Evolutionary conservation across 441 rosid species (phyloP), one percentile per base, ranked within the genome.

Genomic region (Raphanus hybrid): DNA sequence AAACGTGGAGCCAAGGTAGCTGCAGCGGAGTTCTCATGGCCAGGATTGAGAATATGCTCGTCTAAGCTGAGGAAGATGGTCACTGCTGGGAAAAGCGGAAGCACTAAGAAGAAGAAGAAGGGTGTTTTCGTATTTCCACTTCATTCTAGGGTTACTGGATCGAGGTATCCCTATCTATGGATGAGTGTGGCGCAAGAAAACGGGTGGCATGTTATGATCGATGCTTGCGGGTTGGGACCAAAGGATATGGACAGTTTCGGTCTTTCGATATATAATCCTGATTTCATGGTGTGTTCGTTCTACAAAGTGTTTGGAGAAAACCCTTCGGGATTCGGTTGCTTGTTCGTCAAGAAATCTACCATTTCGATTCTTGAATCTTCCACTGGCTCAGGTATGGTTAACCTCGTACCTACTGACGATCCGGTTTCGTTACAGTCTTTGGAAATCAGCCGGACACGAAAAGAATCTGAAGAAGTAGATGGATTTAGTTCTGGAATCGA

Each of bases 161-260:
- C 95, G 20, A 76, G 93, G 76, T 92, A 94, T 87, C 97, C 96
- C 7, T 94, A 91, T 75, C 80, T 88, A 4, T 94, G 99, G 98
- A 86, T 94, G 96, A 89, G 79, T 45, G 84, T 85, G 43, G 97
- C 99, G 3, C 91, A 89, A 83, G 98, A 92, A 82, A 94, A 92
- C 55, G 96, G 87, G 1, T 94, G 99, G 98, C 97, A 92, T 78
- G 85, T 87, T 50, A 74, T 92, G 86, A 82, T 94, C 41, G 99
- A 94, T 81, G 97, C 99, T 23, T 92, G 97, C 65, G 96, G 92
- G 12, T 78, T 92, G 77, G 97, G 96, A 16, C 96, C 99, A 4
- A 92, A 94, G 70, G 98, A 92, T 84, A 94, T 92, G 99, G 90
- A 86, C 73, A 90, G 94, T 82, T 89, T 94, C 8, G 97, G 93